Percentiles rank a stretch among this genome's conserved stretches.
phyloP scores from a whole-genome alignment of 495 filamentous ascomycete genomes.

The Evernia prunastri region DNA sequence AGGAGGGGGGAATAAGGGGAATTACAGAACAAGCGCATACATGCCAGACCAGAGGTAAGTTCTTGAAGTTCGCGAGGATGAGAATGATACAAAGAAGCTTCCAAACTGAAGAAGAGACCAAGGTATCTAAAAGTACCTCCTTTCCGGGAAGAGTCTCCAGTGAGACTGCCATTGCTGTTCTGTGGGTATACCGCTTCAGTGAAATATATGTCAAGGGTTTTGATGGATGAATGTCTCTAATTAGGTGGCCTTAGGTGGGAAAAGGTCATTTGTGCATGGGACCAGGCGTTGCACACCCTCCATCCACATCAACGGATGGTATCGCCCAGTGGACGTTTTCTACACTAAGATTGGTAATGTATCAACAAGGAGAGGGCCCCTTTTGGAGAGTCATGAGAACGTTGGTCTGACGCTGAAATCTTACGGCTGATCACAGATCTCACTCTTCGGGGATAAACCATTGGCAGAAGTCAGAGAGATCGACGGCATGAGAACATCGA shows the following conservation, averaged over 20 bases:
- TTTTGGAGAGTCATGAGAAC: not conserved
- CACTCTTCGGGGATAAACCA: not conserved
- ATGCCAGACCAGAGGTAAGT: conserved; percentile 56
- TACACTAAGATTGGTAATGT: conserved; percentile 11
- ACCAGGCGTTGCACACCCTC: not conserved
- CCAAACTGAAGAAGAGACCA: conserved; percentile 36
- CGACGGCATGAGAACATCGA: not conserved
- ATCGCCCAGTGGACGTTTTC: not conserved
- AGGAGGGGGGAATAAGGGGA: no score
- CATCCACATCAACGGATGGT: not conserved
- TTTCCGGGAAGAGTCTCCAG: conserved; percentile 17
- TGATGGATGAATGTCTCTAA: not conserved
- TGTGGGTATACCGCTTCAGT: not conserved
- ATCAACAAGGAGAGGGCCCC: conserved; percentile 4
- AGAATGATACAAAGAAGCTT: conserved; percentile 45
- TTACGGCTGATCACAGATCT: not conserved
- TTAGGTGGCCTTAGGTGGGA: not conserved
- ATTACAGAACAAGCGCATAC: conserved; percentile 36
- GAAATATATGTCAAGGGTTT: not conserved
- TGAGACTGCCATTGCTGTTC: conserved; percentile 14
- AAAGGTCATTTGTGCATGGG: not conserved
- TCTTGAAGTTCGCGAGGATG: conserved; percentile 53
- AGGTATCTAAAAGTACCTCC: conserved; percentile 15
- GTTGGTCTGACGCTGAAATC: not conserved
- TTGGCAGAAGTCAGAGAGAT: conserved; percentile 1